phyloP scores from a whole-genome alignment of 331 rosid species.

The Dryas integrifolia region DNA sequence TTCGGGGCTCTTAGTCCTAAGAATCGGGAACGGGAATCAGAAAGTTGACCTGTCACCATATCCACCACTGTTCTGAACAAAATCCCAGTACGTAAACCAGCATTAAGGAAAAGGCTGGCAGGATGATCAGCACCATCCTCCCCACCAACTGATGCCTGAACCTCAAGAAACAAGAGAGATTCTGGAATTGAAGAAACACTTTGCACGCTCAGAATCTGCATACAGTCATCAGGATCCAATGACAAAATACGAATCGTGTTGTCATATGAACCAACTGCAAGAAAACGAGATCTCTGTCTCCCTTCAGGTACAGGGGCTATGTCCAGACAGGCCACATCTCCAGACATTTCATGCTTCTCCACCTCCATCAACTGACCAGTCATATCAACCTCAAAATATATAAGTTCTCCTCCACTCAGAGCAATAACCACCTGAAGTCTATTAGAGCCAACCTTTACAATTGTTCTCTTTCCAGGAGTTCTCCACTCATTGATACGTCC shows the following conservation, averaged over 20 bases:
- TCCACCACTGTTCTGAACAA: constrained; percentile 93
- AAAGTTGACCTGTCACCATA: constrained; percentile 97
- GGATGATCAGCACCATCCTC: constrained; percentile 98
- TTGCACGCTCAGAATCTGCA: constrained; percentile 88
- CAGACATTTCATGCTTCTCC: constrained; percentile 95
- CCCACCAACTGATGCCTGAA: constrained; percentile 86
- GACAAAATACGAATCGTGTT: constrained; percentile 81
- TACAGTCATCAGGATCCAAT: constrained; percentile 89
- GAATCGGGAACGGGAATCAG: constrained; percentile 91
- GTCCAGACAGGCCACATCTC: constrained; percentile 91
- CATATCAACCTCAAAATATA: constrained; percentile 89
- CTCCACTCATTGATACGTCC: constrained; percentile 97
- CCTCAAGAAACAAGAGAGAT: constrained; percentile 93
- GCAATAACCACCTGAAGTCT: constrained; percentile 95
- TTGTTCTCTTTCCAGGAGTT: constrained; percentile 91
- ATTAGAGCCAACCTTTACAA: constrained; percentile 83
- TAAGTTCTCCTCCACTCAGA: constrained; percentile 87
- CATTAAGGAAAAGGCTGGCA: constrained; percentile 90
- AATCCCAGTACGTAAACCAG: constrained; percentile 88
- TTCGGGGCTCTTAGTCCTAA: constrained; percentile 92
- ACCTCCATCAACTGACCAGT: constrained; percentile 95
- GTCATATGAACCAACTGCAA: constrained; percentile 95
- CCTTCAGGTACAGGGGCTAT: constrained; percentile 97
- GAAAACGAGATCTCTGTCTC: constrained; percentile 85
- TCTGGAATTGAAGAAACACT: constrained; percentile 93